Percentiles rank a stretch among this genome's conserved stretches.
phyloP scores from a whole-genome alignment of 768 basidiomycete species.

The Lactarius quietus region DNA sequence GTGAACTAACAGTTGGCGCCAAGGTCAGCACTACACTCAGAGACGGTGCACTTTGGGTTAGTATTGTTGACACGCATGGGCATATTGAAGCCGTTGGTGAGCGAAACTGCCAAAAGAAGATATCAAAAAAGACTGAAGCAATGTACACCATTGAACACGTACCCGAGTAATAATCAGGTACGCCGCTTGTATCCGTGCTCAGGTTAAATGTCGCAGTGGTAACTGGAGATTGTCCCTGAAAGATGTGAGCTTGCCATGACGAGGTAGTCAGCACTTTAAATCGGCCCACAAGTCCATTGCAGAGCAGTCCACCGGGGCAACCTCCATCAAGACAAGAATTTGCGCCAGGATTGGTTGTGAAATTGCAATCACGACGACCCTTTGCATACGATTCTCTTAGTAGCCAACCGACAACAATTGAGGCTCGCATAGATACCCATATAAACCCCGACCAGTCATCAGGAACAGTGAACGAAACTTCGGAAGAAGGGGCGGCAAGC shows the following conservation, averaged over 20 bases:
- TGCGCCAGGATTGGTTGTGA: no score
- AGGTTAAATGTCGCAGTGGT: conserved; percentile 39
- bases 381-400: conserved; percentile 13
- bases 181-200: conserved; percentile 23
- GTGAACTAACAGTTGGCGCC: conserved; percentile 33
- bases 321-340: conserved; percentile 39
- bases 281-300: conserved; percentile 38
- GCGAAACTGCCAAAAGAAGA: conserved; percentile 28
- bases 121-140: conserved; percentile 4
- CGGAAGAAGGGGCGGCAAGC: no score
- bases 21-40: no score
- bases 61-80: conserved; percentile 36
- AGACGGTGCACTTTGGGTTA: conserved; percentile 33
- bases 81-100: conserved; percentile 35
- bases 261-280: not conserved
- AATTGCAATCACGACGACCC: no score
- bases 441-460: conserved; percentile 41
- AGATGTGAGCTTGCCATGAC: not conserved
- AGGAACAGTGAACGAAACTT: conserved; percentile 38
- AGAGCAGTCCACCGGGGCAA: conserved; percentile 40
- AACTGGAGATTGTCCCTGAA: no score
- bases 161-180: conserved; percentile 35
- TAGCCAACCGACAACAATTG: not conserved
- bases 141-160: no score
- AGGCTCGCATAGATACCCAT: conserved; percentile 30